Evolutionary conservation across 2,329 filamentous ascomycete species (phyloP).

Genomic region (Penicillium sp.): DNA sequence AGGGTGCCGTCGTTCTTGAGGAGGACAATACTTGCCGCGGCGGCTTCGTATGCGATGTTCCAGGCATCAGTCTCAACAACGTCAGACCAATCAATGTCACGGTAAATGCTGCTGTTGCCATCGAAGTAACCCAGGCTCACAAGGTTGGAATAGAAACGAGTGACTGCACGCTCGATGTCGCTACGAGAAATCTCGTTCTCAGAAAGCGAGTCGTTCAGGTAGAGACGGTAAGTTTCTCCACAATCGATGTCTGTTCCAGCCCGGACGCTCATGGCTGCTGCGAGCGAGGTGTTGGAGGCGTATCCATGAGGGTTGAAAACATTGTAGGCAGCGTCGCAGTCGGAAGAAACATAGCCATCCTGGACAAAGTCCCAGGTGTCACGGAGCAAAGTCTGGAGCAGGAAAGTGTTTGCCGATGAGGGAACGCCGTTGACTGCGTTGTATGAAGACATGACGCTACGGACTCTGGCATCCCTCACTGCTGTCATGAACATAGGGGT

Average conservation of each 20-base stretch:
- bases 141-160: constrained; percentile 50
- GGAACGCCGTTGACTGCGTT: constrained; percentile 65
- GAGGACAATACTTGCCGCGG: constrained; percentile 47
- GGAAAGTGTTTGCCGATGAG: constrained; percentile 59
- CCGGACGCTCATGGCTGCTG: constrained; percentile 48
- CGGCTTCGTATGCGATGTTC: constrained; percentile 54
- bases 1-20: constrained; percentile 53
- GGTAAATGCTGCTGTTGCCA: constrained; percentile 44
- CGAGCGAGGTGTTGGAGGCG: constrained; percentile 42
- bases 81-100: constrained; percentile 52
- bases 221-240: constrained; percentile 48
- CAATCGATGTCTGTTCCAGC: constrained; percentile 55
- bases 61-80: constrained; percentile 55
- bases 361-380: constrained; percentile 63
- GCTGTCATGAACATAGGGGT: constrained; percentile 63
- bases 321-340: constrained; percentile 62
- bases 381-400: constrained; percentile 60
- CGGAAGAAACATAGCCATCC: constrained; percentile 59
- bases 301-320: constrained; percentile 56
- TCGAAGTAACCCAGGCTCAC: constrained; percentile 54
- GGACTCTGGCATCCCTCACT: constrained; percentile 54
- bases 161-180: constrained; percentile 47
- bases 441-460: constrained; percentile 61
- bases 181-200: constrained; percentile 46
- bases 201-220: constrained; percentile 44